phyloP scores from a whole-genome alignment of 78 protist species.

The Cyanophora paradoxa region DNA sequence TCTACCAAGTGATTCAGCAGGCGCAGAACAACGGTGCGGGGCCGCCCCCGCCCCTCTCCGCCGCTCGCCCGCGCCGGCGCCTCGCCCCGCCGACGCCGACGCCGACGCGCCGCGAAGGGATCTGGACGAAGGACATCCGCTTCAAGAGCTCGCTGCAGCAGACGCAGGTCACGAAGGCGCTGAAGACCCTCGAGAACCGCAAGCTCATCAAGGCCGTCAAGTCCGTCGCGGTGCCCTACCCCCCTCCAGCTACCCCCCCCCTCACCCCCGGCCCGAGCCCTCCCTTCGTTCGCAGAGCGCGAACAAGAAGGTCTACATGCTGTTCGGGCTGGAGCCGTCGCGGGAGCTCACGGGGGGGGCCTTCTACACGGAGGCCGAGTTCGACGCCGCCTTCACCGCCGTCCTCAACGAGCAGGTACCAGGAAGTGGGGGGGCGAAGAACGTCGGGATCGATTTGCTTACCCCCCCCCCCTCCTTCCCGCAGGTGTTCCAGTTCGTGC shows the following conservation, averaged over 20 bases:
- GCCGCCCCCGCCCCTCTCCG: not conserved
- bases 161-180: conserved; percentile 43
- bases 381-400: too few relatives aligned
- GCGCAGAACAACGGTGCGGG: conserved; percentile 27
- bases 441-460: too few relatives aligned
- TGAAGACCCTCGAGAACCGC: conserved; percentile 42
- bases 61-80: too few relatives aligned
- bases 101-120: conserved; percentile 1
- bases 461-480: not conserved
- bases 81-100: too few relatives aligned
- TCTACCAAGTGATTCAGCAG: conserved; percentile 41
- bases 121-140: conserved; percentile 54
- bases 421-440: not conserved
- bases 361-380: not conserved
- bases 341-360: conserved; percentile 12
- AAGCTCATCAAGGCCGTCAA: conserved; percentile 54
- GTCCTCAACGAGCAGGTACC: not conserved
- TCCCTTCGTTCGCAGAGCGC: too few relatives aligned
- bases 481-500: not conserved
- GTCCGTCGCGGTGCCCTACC: conserved; percentile 22
- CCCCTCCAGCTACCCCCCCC: too few relatives aligned
- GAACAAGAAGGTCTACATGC: conserved; percentile 59
- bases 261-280: not conserved
- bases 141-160: conserved; percentile 31
- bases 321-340: conserved; percentile 50